Percentiles rank a stretch among this genome's conserved stretches.
phyloP scores from a whole-genome alignment of 2,329 filamentous ascomycete species.

The Verticillium longisporum region DNA sequence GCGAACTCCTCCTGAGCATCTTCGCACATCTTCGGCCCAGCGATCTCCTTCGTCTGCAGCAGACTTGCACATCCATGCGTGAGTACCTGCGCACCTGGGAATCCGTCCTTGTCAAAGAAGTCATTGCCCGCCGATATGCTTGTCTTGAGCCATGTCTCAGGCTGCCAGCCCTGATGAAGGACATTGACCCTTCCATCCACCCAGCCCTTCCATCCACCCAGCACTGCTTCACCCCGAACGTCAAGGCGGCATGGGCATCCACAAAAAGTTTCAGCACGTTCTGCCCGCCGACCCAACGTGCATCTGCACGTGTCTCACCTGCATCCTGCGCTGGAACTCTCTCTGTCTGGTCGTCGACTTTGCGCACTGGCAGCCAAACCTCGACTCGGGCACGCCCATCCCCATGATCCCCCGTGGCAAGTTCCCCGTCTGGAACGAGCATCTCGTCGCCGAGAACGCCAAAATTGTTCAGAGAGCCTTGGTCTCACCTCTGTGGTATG shows the following conservation, averaged over 20 bases:
- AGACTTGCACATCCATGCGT: conserved; percentile 32
- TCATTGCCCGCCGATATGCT: conserved; percentile 40
- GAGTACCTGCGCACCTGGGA: conserved; percentile 37
- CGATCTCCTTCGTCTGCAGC: conserved; percentile 39
- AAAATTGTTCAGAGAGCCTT: conserved; percentile 37
- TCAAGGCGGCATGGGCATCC: conserved; percentile 30
- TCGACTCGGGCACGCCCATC: conserved; percentile 44
- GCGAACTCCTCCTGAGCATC: conserved; percentile 43
- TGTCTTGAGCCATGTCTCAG: conserved; percentile 44
- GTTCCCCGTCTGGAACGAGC: conserved; percentile 40
- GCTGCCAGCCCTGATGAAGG: conserved; percentile 35
- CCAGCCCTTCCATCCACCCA: conserved; percentile 24
- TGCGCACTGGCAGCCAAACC: conserved; percentile 44
- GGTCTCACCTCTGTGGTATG: conserved; percentile 40
- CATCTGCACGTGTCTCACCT: conserved; percentile 52
- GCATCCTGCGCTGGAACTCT: conserved; percentile 49
- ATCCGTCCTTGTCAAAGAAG: conserved; percentile 29
- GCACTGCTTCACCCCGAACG: conserved; percentile 32
- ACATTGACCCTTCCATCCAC: conserved; percentile 28
- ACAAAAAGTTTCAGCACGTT: conserved; percentile 47
- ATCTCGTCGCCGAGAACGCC: conserved; percentile 35
- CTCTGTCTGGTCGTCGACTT: conserved; percentile 49
- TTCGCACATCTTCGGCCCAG: conserved; percentile 38
- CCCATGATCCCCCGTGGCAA: conserved; percentile 41
- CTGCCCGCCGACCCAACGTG: conserved; percentile 32